Evolutionary conservation across 257 asterid species (phyloP).

Genomic region (Eustoma russellianum): DNA sequence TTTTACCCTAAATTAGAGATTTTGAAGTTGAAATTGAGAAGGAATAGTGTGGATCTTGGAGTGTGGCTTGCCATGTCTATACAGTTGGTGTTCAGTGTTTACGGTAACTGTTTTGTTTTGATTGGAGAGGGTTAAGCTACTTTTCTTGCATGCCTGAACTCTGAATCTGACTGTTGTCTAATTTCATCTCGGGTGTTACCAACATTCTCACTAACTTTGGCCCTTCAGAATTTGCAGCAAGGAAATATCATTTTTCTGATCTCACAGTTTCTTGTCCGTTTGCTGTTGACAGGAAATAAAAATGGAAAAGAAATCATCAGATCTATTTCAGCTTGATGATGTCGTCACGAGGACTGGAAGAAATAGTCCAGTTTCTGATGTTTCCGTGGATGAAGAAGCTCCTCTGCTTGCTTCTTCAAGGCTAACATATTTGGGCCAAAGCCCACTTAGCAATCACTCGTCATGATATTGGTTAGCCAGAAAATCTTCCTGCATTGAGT

Average conservation of each 20-base stretch:
- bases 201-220: no score
- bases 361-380: constrained; percentile 18
- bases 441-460: constrained; percentile 30
- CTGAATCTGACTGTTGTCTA: no score
- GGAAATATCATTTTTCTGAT: not conserved
- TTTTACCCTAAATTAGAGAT: no score
- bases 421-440: constrained; percentile 56
- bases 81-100: no score
- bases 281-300: constrained; percentile 40
- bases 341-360: constrained; percentile 10
- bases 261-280: not conserved
- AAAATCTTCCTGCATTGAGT: no score
- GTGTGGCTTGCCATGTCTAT: no score
- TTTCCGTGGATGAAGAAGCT: constrained; percentile 46
- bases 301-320: constrained; percentile 69
- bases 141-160: no score
- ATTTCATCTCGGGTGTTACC: no score
- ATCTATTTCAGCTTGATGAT: constrained; percentile 37
- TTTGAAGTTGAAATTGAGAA: no score
- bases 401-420: constrained; percentile 48
- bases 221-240: not conserved
- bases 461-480: constrained; percentile 7
- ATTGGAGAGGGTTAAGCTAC: no score
- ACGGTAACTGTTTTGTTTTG: no score
- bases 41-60: no score